Base-by-base conservation (phyloP, 2,329 filamentous ascomycete genomes). In the Exophiala oligosperma region DNA sequence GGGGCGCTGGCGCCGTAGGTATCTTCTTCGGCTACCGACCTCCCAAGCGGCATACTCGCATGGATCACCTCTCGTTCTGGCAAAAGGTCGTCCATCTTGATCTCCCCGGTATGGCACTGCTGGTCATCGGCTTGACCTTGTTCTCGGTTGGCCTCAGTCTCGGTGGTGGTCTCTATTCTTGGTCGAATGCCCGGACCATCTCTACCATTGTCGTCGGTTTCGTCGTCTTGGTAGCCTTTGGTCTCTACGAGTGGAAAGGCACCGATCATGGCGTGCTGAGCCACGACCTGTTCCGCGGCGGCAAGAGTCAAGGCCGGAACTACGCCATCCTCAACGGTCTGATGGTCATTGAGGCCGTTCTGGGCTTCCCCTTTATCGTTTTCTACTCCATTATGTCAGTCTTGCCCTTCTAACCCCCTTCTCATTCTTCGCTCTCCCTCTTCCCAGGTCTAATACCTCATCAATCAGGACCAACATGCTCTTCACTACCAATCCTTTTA, bases 71-170 rank as follows among this genome's bases (percentile, higher is more conserved):
- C 32, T 17, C 24, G 6, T n/a, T 52, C 14, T 52, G 37, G 38
- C 37, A 57, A 21, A 57, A 57, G 38, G 21, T 57, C 2, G 4
- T n/a, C 14, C 23, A 57, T 6, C 23, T 57, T 17, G 54, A 57
- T 40, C 40, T 52, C 14, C 21, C 35, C 9, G 54, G 54, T 5
- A 32, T 14, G 3, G 4, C 9, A 5, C 37, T 40, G 4, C 12
- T 5, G 4, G 37, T 9, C 4, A 81, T 81, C 26, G 26, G 26
- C 7, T 4, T 7, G 7, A 4, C 26, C 3, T 28, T 28, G 26
- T 7, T 28, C 3, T 4, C 7, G 7, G 7, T 7, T 4, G 26
- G 26, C 4, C 26, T 28, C 26, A 7, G 7, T 28, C 26, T 28
- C 26, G 26, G 26, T 28, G 26, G 26, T 28, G 26, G 26, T 28